Percentiles rank a stretch among this genome's conserved stretches.
Conservation (phyloP, 306 rosid species). For the Biancaea sappan region DNA sequence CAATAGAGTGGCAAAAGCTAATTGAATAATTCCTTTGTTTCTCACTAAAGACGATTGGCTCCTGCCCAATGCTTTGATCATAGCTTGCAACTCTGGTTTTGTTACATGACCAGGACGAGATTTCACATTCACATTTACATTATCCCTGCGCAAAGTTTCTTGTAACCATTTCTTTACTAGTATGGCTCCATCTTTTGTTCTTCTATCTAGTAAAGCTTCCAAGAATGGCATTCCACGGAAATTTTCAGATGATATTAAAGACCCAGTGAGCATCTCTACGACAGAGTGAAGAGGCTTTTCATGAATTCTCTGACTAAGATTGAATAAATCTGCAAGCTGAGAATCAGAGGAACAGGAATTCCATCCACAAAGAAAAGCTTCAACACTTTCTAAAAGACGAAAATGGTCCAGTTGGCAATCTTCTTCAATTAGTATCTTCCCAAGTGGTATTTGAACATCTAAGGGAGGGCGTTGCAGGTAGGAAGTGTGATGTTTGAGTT, state of each 20-base stretch:
- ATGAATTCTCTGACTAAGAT: slow-evolving; percentile 56
- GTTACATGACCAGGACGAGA: slow-evolving; percentile 68
- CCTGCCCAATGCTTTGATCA: slow-evolving; percentile 74
- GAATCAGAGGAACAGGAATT: slow-evolving; percentile 59
- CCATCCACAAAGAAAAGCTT: slow-evolving; percentile 84
- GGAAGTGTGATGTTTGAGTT: slow-evolving; percentile 54
- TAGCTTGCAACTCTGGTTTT: slow-evolving; percentile 66
- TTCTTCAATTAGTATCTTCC: slow-evolving; percentile 58
- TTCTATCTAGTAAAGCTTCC: slow-evolving; percentile 87
- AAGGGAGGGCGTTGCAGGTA: slow-evolving; percentile 68
- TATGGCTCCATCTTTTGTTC: slow-evolving; percentile 75
- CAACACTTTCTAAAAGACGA: slow-evolving; percentile 63
- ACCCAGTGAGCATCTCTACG: slow-evolving; percentile 59
- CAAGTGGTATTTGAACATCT: slow-evolving; percentile 84
- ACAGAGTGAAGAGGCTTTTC: slow-evolving; percentile 42
- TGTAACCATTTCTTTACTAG: slow-evolving; percentile 92
- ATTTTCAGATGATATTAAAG: slow-evolving; percentile 72
- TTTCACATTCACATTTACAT: slow-evolving; percentile 58
- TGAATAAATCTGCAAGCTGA: slow-evolving; percentile 55
- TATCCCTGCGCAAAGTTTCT: slow-evolving; percentile 76
- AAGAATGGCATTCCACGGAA: slow-evolving; percentile 78
- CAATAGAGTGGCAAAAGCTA: slow-evolving; percentile 73
- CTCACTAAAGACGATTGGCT: slow-evolving; percentile 68
- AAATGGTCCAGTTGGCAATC: slow-evolving; percentile 51
- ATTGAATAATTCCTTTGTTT: slow-evolving; percentile 90